phyloP scores from a whole-genome alignment of 139 green algal genomes.

The Pedinophyceae sp. region DNA sequence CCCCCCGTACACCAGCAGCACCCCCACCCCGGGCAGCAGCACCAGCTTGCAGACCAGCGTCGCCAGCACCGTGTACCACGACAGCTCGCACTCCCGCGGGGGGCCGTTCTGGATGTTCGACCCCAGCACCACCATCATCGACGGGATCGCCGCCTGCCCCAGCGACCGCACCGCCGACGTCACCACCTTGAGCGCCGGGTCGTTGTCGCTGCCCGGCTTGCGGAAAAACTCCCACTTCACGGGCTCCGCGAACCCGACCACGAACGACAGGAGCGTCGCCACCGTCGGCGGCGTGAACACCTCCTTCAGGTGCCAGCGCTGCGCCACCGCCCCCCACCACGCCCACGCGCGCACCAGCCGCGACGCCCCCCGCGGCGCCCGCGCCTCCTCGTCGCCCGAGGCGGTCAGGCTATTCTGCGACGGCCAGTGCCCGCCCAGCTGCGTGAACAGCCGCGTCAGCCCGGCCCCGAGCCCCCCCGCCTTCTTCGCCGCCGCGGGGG shows the following conservation, averaged over 20 bases:
- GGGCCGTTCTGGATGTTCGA: not conserved
- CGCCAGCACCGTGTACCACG: not conserved
- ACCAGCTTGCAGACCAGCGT: not conserved
- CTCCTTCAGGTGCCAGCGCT: not conserved
- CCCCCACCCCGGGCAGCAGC: not conserved
- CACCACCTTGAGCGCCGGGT: too few relatives aligned
- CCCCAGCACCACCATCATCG: not conserved
- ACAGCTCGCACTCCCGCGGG: not conserved
- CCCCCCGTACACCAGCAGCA: not conserved
- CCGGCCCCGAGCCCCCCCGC: too few relatives aligned
- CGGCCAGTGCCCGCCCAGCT: too few relatives aligned
- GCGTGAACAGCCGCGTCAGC: too few relatives aligned
- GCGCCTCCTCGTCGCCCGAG: too few relatives aligned
- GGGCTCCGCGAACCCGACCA: not conserved
- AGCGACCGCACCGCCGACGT: not conserved
- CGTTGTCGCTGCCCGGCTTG: too few relatives aligned
- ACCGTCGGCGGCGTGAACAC: not conserved
- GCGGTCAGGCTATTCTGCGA: too few relatives aligned
- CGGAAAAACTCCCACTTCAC: too few relatives aligned
- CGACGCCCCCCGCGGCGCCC: too few relatives aligned
- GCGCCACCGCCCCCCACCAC: too few relatives aligned
- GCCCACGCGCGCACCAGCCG: too few relatives aligned
- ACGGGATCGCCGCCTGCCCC: not conserved
- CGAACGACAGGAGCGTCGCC: not conserved
- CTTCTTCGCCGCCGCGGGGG: too few relatives aligned